Conservation (phyloP, 352 stramenopile genomes). For the Phytophthora gonapodyides region DNA sequence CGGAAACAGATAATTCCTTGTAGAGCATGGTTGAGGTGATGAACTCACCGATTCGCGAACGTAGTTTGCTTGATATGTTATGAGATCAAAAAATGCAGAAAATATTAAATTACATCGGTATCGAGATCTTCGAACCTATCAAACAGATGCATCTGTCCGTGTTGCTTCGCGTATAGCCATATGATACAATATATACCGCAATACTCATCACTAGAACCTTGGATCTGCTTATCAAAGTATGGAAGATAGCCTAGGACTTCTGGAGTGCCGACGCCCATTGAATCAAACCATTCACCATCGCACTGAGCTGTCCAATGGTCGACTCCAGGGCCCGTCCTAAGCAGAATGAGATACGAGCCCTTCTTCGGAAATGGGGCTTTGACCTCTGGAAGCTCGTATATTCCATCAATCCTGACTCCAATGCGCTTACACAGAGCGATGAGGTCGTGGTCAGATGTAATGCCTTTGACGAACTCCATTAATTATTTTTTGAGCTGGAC, state of each 20-base stretch:
- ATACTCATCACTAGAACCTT: slow-evolving; percentile 5
- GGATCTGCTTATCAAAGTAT: slow-evolving; percentile 1
- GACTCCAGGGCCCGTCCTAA: slow-evolving; percentile 1
- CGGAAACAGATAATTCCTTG: slow-evolving; percentile 12
- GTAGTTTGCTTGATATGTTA: no score
- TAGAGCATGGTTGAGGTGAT: slow-evolving; percentile 13
- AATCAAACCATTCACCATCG: slow-evolving; percentile 10
- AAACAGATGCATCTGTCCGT: slow-evolving; percentile 9
- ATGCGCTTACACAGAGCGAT: neutral
- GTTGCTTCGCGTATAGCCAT: slow-evolving; percentile 18
- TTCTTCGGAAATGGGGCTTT: no score
- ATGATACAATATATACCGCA: slow-evolving; percentile 18
- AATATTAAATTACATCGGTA: slow-evolving; percentile 12
- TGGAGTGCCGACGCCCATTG: neutral
- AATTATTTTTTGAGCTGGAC: no score
- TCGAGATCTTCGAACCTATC: slow-evolving; percentile 21
- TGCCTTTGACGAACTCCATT: no score
- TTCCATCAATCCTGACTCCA: slow-evolving; percentile 4
- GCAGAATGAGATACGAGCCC: slow-evolving; percentile 6
- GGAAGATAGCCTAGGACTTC: slow-evolving; percentile 3
- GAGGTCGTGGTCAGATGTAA: no score
- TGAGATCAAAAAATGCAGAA: slow-evolving; percentile 1
- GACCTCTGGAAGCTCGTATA: slow-evolving; percentile 3
- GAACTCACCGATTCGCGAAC: no score
- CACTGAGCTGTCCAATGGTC: slow-evolving; percentile 8